These are phyloP conservation scores for Lindgomyces ingoldianus DNA, from an alignment of 495 filamentous ascomycete species.

Conservation along the genomic window DNA sequence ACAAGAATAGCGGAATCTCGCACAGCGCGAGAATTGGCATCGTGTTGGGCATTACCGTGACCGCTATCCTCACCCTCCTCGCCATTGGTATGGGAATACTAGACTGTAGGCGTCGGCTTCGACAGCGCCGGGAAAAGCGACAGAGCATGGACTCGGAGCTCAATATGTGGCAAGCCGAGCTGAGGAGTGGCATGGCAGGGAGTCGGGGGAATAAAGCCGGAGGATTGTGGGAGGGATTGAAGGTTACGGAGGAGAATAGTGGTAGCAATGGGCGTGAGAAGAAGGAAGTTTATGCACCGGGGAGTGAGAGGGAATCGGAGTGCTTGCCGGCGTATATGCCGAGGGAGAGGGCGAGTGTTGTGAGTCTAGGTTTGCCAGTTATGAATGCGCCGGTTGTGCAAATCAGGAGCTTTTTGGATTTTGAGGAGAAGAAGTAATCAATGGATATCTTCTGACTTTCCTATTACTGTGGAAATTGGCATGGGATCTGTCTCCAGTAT, in stretches of 20 bases:
- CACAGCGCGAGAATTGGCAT: constrained; percentile 21
- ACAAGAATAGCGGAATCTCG: not conserved
- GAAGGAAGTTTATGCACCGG: not conserved
- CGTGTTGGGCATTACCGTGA: constrained; percentile 16
- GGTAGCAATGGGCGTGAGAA: not conserved
- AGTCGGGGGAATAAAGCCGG: not conserved
- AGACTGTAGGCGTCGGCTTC: not conserved
- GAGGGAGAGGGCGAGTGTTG: constrained; percentile 11
- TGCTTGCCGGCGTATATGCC: constrained; percentile 12
- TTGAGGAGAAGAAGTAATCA: not conserved
- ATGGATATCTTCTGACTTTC: too few species aligned
- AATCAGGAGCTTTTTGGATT: not conserved
- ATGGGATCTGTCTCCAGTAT: too few species aligned
- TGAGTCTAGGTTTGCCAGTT: not conserved
- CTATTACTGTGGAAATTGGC: not conserved
- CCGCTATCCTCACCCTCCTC: constrained; percentile 10
- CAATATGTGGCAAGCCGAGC: constrained; percentile 4
- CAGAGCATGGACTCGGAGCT: not conserved
- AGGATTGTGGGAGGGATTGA: constrained; percentile 15
- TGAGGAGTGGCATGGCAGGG: constrained; percentile 6
- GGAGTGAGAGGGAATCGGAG: not conserved
- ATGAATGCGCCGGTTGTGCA: not conserved
- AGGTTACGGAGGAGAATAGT: not conserved
- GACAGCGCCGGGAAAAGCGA: not conserved
- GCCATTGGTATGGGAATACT: not conserved